Evolutionary conservation across 768 basidiomycete species (phyloP), one percentile per base, ranked within the genome.

Genomic region (Phlebiopsis gigantea): DNA sequence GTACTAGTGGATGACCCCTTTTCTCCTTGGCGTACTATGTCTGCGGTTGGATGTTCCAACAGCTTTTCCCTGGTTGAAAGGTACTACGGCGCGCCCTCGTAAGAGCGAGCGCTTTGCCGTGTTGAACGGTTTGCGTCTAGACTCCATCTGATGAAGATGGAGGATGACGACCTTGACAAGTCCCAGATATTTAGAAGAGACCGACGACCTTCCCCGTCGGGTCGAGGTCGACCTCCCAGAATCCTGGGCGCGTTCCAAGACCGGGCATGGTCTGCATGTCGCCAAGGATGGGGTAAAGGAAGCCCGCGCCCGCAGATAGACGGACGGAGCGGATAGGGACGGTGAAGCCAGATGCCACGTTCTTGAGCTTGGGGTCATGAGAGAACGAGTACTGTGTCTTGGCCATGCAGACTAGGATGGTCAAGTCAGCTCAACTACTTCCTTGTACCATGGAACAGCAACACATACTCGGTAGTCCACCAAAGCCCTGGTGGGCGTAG

Each of bases 211-310:
- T 79, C 53, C 94, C 94, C 2, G 84, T 84, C 65, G 81, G 77
- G 68, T 92, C 88, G 15, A 93, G 78, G 28, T 83, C 88, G 61
- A 93, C 90, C 71, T 93, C 91, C 90, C 90, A 93, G 78, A 93
- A 93, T 19, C 90, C 87, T 69, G 93, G 93, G 58, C 93, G 85
- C 57, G 93, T 97, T 24, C 87, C 91, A 42, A 97, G 81, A 63
- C 94, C 96, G 44, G 96, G 96, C 93, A 99, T 96, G 55, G 94
- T 98, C 70, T 92, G 89, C 91, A 99, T 98, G 70, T 95, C 93
- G 39, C 90, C 92, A n/a, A 90, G 78, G 60, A 98, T 81, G 22
- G 96, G 95, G 72, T 95, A 97, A 61, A 98, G 73, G 85, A 98
- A 98, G 24, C 92, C 92, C 56, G 95, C 94, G 43, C 96, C 96